These are phyloP conservation scores for Malus hybrid DNA, from an alignment of 331 rosid species.

Conservation along the genomic window DNA sequence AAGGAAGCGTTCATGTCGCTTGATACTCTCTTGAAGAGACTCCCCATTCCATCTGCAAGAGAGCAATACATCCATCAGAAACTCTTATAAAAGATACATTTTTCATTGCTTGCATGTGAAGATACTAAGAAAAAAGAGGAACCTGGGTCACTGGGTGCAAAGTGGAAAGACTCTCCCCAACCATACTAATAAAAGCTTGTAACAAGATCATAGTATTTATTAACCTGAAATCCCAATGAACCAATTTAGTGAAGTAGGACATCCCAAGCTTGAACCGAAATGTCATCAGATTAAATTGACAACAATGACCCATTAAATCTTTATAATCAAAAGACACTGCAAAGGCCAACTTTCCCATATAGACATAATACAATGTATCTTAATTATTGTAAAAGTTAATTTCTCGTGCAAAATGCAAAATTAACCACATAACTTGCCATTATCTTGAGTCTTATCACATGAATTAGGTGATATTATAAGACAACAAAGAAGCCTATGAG, in stretches of 20 bases:
- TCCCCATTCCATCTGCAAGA: slow-evolving; percentile 66
- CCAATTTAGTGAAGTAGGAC: background rate
- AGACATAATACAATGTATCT: background rate
- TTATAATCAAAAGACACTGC: background rate
- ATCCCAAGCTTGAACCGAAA: background rate
- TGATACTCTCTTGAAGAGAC: slow-evolving; percentile 80
- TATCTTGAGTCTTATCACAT: background rate
- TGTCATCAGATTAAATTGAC: background rate
- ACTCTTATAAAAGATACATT: background rate
- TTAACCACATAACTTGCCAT: background rate
- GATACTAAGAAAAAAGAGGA: background rate
- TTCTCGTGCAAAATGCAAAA: no score
- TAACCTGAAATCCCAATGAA: slow-evolving; percentile 49
- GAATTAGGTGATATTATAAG: background rate
- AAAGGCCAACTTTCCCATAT: background rate
- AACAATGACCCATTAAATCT: background rate
- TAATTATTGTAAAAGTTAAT: background rate
- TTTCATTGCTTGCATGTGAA: background rate
- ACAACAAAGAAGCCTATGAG: background rate
- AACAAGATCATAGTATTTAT: slow-evolving; percentile 79
- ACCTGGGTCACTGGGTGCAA: slow-evolving; percentile 86
- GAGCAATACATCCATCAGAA: background rate
- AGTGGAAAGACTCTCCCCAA: slow-evolving; percentile 94
- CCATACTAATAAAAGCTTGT: slow-evolving; percentile 91
- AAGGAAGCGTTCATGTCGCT: slow-evolving; percentile 84